A percentile compares a stretch with the other conserved stretches of the same genome.
Evolutionary conservation across 352 stramenopile species (phyloP).

Genomic region (Thalassiosira ordinaria): DNA sequence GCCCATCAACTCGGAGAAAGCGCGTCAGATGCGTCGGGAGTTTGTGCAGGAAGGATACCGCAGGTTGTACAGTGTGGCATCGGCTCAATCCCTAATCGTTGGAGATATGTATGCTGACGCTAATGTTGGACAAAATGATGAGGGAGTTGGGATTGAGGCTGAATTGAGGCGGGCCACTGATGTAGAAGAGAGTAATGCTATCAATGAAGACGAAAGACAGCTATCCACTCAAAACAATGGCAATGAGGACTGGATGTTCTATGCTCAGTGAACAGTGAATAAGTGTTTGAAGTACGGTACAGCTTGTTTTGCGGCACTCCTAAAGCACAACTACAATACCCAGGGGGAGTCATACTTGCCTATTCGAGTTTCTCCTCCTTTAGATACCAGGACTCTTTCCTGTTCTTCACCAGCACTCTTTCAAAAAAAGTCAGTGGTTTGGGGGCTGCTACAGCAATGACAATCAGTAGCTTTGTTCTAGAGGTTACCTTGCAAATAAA

Average conservation of each 20-base stretch:
- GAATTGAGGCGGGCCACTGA: slow-evolving; percentile 1
- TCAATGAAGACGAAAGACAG: not conserved
- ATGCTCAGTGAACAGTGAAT: slow-evolving; percentile 33
- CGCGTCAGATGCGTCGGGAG: slow-evolving; percentile 20
- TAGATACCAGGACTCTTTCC: too few species aligned
- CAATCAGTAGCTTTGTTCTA: too few species aligned
- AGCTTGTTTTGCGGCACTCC: too few species aligned
- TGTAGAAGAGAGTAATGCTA: slow-evolving; percentile 4
- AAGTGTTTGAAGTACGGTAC: too few species aligned
- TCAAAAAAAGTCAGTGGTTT: too few species aligned
- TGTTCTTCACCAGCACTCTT: too few species aligned
- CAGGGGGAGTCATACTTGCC: too few species aligned
- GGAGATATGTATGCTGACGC: not conserved
- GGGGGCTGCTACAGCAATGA: too few species aligned
- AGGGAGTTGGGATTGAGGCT: not conserved
- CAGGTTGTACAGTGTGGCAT: slow-evolving; percentile 11
- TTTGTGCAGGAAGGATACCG: slow-evolving; percentile 30
- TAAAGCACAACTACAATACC: too few species aligned
- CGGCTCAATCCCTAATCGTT: not conserved
- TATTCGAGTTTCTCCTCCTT: too few species aligned
- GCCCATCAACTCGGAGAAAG: slow-evolving; percentile 30
- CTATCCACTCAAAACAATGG: not conserved
- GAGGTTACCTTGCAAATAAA: too few species aligned
- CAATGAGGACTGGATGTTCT: slow-evolving; percentile 25
- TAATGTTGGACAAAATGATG: not conserved